These are phyloP conservation scores for Sugiyamaella qingdaonensis DNA, from an alignment of 805 yeast genomes.

Conservation along the genomic window DNA sequence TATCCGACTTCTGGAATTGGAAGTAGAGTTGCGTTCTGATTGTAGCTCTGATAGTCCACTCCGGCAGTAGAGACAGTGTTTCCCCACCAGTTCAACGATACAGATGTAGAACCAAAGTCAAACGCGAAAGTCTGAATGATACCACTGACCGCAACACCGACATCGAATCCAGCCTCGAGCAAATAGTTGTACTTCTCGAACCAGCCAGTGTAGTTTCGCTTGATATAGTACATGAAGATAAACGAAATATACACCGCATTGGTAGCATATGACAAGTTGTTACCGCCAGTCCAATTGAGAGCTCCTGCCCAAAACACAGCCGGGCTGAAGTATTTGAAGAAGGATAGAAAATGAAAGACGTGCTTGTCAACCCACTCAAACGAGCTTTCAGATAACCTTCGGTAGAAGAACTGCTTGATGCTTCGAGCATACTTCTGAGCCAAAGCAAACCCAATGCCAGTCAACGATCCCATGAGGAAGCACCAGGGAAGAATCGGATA, in stretches of 20 bases:
- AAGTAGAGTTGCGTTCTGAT: constrained; percentile 6
- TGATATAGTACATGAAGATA: constrained; percentile 43
- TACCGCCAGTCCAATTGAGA: constrained; percentile 39
- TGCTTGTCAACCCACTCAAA: neutral
- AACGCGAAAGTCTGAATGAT: constrained; percentile 43
- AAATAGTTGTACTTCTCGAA: constrained; percentile 53
- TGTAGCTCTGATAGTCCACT: constrained; percentile 9
- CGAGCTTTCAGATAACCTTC: neutral
- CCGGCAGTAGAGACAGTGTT: constrained; percentile 26
- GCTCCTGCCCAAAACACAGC: constrained; percentile 46
- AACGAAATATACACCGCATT: constrained; percentile 41
- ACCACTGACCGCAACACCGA: constrained; percentile 49
- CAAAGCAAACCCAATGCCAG: constrained; percentile 11
- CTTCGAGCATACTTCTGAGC: constrained; percentile 20
- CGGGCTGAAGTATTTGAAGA: constrained; percentile 30
- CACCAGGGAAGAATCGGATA: constrained; percentile 45
- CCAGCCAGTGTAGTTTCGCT: constrained; percentile 43
- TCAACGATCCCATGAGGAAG: constrained; percentile 38
- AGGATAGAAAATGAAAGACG: constrained; percentile 4
- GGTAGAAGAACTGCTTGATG: neutral
- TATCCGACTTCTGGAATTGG: constrained; percentile 20
- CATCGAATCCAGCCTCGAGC: constrained; percentile 44
- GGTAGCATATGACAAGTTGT: constrained; percentile 39
- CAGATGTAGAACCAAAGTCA: constrained; percentile 31
- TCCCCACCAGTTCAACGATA: constrained; percentile 48